phyloP scores from a whole-genome alignment of 2,329 filamentous ascomycete species.

The Camillea tinctor region DNA sequence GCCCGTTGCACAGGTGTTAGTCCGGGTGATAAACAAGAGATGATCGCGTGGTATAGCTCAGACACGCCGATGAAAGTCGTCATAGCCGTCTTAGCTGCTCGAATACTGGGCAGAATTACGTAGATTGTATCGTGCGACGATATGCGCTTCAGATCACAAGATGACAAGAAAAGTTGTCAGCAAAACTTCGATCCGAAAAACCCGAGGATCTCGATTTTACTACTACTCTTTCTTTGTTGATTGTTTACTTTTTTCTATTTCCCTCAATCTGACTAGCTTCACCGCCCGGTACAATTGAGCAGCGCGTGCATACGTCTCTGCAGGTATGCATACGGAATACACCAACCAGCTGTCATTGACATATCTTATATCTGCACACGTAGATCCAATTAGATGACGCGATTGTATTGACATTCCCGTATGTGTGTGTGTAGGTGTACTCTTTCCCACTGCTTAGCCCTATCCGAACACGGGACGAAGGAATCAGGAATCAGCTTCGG shows the following conservation, averaged over 20 bases:
- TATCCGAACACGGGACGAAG: background rate
- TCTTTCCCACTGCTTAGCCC: background rate
- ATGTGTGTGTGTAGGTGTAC: too few relatives aligned
- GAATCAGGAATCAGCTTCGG: background rate
- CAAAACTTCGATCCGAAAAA: conserved; percentile 6
- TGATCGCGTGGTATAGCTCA: conserved; percentile 10
- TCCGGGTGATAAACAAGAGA: conserved; percentile 7
- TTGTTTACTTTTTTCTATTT: conserved; percentile 21
- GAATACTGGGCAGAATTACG: background rate
- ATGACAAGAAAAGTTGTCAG: conserved; percentile 3
- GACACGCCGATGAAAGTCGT: conserved; percentile 5
- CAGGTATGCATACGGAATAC: conserved; percentile 14
- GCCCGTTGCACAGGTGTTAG: conserved; percentile 5
- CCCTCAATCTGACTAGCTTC: conserved; percentile 8
- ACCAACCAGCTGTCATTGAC: conserved; percentile 6
- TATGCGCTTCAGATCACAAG: background rate
- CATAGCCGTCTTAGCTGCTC: conserved; percentile 16
- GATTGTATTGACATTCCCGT: background rate
- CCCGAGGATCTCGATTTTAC: conserved; percentile 14
- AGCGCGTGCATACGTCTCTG: conserved; percentile 23
- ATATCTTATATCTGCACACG: background rate
- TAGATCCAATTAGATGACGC: background rate
- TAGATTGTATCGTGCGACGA: conserved; percentile 11
- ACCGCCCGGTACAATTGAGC: conserved; percentile 18
- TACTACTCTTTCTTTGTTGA: conserved; percentile 8